Conservation (phyloP, 2,329 filamentous ascomycete genomes). For the Pestalotiopsis sp. region DNA sequence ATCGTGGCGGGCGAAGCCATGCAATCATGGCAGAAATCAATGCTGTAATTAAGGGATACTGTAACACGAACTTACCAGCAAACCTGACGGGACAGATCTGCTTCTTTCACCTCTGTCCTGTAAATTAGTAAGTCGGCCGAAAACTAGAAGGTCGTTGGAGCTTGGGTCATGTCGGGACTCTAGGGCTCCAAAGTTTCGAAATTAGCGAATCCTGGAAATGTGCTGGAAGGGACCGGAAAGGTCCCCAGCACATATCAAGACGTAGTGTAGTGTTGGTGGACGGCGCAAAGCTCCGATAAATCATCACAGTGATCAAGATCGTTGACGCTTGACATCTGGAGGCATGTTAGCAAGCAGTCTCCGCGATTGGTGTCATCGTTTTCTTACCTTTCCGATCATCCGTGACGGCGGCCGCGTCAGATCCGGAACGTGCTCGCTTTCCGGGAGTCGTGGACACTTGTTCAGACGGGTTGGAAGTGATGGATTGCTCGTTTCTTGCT, state of each 20-base stretch:
- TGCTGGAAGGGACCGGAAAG: not conserved
- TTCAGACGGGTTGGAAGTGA: conserved; percentile 27
- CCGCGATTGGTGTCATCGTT: too few species aligned
- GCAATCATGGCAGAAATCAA: not conserved
- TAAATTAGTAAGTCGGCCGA: not conserved
- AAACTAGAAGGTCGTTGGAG: not conserved
- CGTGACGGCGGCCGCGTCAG: conserved; percentile 25
- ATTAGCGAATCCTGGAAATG: not conserved
- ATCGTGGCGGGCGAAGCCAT: not conserved
- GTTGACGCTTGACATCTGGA: conserved; percentile 54
- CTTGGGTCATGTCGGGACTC: not conserved
- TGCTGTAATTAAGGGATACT: not conserved
- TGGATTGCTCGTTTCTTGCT: conserved; percentile 17
- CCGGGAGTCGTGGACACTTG: conserved; percentile 36
- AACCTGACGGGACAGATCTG: not conserved
- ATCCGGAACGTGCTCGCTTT: conserved; percentile 31
- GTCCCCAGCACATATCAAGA: not conserved
- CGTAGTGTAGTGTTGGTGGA: not conserved
- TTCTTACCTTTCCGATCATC: conserved; percentile 33
- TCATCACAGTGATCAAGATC: conserved; percentile 36
- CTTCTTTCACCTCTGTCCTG: not conserved
- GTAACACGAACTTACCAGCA: conserved; percentile 7
- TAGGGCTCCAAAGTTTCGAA: not conserved
- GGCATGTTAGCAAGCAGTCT: conserved; percentile 31
- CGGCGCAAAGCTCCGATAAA: not conserved